Base-by-base conservation (phyloP, 768 basidiomycete species). In the Pleurotus giganteus region DNA sequence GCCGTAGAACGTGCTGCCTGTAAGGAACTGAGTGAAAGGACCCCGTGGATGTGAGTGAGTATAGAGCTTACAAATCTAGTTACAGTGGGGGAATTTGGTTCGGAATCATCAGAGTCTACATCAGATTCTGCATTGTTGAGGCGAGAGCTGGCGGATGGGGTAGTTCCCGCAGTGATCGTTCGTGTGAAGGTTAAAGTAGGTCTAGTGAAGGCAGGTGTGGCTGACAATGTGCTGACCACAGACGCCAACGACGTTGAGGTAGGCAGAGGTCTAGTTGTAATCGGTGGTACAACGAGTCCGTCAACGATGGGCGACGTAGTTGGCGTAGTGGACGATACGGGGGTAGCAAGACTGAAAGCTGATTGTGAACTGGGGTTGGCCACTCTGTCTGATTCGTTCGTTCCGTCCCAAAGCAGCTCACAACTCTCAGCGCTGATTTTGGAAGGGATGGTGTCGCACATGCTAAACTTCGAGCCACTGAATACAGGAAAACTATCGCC, bases 401-500 rank as follows among this genome's bases (percentile, higher is more conserved):
- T 72, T 27, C 74, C 77, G 55, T 77, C 69, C 83, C 85, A 91
- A 37, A 89, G 72, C 34, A 85, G 63, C 23, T 69, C 59, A 62
- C 89, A 91, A 17, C 62, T 56, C 23, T 63, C 66, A 6, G 64
- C 67, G 53, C 71, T 66, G 43, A 79, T 64, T 58, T 73, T 63
- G 27, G 65, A 64, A 28, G 84, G 83, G 3, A 85, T 75, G 61
- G 71, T 72, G 37, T 77, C 71, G 63, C 88, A 91, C 65, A 85
- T 71, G 56, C 74, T 79, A 47, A 91, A 74, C 42, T 76, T 70
- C n/a, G 71, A 62, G 6, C 65, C 71, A 17, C 66, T 60, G 24
- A 85, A 72, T 44, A 82, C 78, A 6, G 84, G 80, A 57, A 87
- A 76, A 32, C 81, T 79, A 28, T 69, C 58, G 59, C 74, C 72